Evolutionary conservation across 1,284 basidiomycete genomes (phyloP), one percentile per base, ranked within the genome.

Genomic region (Phlebopus sp.): DNA sequence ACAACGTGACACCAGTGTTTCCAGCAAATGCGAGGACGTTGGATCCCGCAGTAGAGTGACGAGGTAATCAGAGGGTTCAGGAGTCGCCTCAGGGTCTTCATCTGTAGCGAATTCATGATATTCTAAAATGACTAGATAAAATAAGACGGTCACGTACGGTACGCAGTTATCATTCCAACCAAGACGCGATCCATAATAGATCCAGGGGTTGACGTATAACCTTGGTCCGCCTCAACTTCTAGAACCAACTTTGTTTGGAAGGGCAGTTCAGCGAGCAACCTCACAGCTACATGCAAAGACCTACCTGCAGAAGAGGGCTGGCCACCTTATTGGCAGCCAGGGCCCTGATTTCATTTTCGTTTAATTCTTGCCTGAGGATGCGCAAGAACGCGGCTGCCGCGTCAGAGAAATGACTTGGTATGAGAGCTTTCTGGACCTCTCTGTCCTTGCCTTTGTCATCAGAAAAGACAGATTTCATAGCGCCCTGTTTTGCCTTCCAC

Each of bases 1-100:
- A 5, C 83, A 77, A 38, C 79, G 74, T 3, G 69, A 67, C 21
- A 94, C 77, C 23, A 95, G 72, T 0, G 83, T 82, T 68, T 97
- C 93, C 10, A 93, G 74, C 1, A 95, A 75, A 62, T 94, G 92
- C 1, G 93, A 95, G 1, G 93, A 87, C 1, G 89, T 92, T 3
- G 86, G 79, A 58, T 94, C 90, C 32, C 90, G 80, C 11, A 95
- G 74, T 5, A 96, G 77, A 0, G 89, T 88, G 5, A 79, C 76
- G 39, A 95, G 70, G 62, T 86, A 93, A 57, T 92, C 88, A 1
- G 87, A 89, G 11, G 75, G 62, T 53, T 82, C 76, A 7, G 68
- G 58, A 3, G 63, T 58, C 10, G 55, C 58, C 15, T 59, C 52
- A 14, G 68, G 59, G 38, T 72, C 58, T 9, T 73, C 63, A 25